Percentiles rank a stretch among this genome's conserved stretches.
phyloP scores from a whole-genome alignment of 805 yeast genomes.

The Metschnikowia shivogae region DNA sequence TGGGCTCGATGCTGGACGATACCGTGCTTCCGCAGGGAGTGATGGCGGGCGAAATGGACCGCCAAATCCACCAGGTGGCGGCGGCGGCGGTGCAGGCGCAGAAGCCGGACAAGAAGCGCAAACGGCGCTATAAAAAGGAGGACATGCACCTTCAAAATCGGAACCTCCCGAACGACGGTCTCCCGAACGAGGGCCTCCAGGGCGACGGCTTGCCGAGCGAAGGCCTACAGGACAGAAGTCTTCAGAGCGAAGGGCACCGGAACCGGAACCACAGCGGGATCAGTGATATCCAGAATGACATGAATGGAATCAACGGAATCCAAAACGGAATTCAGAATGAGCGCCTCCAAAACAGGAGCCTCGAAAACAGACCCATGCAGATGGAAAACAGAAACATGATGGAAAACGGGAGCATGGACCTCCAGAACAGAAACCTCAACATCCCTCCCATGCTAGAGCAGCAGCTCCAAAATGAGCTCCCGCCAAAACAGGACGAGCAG shows the following conservation, averaged over 20 bases:
- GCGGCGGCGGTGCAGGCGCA: conserved; percentile 36
- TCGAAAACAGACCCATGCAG: no score
- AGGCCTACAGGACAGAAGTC: background rate
- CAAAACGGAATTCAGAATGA: no score
- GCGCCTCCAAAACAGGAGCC: background rate
- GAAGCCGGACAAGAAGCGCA: conserved; percentile 12
- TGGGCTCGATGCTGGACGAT: conserved; percentile 7
- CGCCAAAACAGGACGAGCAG: background rate
- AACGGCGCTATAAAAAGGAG: conserved; percentile 9
- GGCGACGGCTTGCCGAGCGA: background rate
- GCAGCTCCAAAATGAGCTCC: conserved; percentile 1
- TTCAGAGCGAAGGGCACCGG: background rate
- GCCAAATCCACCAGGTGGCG: conserved; percentile 39
- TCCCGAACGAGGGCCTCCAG: background rate
- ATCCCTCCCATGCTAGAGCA: conserved; percentile 1
- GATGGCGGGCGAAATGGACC: conserved; percentile 37
- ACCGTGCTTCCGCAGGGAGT: conserved; percentile 10
- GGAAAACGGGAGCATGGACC: background rate
- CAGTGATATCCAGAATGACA: no score
- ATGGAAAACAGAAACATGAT: background rate
- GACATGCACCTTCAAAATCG: background rate
- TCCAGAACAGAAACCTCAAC: background rate
- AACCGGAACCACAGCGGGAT: background rate
- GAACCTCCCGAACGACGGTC: background rate
- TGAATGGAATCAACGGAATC: no score